These are phyloP conservation scores for Solanum paucissectum DNA, from an alignment of 257 asterid species.

Conservation along the genomic window DNA sequence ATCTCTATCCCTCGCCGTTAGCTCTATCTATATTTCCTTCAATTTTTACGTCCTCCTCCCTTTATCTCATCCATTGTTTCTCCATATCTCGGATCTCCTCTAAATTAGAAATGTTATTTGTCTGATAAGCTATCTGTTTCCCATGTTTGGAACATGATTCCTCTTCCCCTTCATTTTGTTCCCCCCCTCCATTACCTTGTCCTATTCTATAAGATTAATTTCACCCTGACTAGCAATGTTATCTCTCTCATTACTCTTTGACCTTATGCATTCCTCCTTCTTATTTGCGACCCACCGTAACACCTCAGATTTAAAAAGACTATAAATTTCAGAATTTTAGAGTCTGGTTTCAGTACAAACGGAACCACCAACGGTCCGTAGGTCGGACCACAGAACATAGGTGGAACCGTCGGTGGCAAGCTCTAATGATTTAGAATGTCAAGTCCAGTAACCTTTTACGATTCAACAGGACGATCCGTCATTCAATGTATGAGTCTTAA, in stretches of 20 bases:
- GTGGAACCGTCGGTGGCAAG: neutral
- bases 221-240: neutral
- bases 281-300: no score
- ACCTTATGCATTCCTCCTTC: neutral
- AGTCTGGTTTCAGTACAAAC: neutral
- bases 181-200: neutral
- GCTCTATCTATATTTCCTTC: neutral
- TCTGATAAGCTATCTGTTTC: no score
- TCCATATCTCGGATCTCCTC: neutral
- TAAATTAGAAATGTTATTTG: no score
- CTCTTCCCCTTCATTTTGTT: no score
- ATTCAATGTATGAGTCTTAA: neutral
- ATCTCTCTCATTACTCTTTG: neutral
- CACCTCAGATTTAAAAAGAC: fast-evolving
- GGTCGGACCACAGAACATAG: neutral
- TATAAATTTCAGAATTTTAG: neutral
- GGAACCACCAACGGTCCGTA: neutral
- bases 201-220: neutral
- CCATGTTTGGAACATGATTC: neutral
- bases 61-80: neutral
- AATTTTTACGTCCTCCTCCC: neutral
- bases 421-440: neutral
- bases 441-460: no score
- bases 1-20: neutral
- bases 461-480: neutral